A percentile compares a stretch with the other conserved stretches of the same genome.
These are phyloP conservation scores for Capsella rubella DNA, from an alignment of 441 rosid species.

Conservation along the genomic window DNA sequence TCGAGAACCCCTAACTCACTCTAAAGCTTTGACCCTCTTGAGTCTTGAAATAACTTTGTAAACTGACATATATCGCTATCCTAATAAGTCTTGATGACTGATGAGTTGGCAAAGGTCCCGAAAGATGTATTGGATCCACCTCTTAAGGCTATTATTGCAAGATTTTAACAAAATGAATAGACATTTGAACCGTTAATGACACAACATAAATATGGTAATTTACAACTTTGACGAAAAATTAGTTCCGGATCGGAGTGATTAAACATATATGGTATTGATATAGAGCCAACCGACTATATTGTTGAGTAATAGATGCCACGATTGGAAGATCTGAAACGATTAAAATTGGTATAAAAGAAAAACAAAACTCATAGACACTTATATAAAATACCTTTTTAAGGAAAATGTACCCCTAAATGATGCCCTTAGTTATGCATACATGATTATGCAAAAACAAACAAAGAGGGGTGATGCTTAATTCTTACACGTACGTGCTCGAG, in stretches of 20 bases:
- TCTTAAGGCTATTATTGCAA: not conserved
- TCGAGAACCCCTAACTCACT: not conserved
- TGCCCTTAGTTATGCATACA: not conserved
- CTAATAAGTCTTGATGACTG: not conserved
- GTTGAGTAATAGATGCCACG: not conserved
- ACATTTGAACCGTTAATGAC: not conserved
- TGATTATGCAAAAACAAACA: constrained; percentile 6
- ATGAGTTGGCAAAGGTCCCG: not conserved
- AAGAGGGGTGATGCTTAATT: not conserved
- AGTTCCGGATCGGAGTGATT: not conserved
- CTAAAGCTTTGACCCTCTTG: not conserved
- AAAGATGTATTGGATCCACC: constrained; percentile 7
- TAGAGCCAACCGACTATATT: not conserved
- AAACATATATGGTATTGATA: not conserved
- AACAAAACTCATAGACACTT: not conserved
- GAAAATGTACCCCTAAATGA: too few relatives aligned
- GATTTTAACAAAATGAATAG: not conserved
- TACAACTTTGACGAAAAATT: not conserved
- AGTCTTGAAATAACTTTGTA: too few relatives aligned
- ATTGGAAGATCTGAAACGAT: not conserved
- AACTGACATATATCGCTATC: too few relatives aligned
- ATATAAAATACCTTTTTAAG: too few relatives aligned
- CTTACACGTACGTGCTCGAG: not conserved
- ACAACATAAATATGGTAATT: not conserved
- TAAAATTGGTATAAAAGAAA: not conserved